phyloP scores from a whole-genome alignment of 495 filamentous ascomycete genomes.

The Penicillium pulvis region DNA sequence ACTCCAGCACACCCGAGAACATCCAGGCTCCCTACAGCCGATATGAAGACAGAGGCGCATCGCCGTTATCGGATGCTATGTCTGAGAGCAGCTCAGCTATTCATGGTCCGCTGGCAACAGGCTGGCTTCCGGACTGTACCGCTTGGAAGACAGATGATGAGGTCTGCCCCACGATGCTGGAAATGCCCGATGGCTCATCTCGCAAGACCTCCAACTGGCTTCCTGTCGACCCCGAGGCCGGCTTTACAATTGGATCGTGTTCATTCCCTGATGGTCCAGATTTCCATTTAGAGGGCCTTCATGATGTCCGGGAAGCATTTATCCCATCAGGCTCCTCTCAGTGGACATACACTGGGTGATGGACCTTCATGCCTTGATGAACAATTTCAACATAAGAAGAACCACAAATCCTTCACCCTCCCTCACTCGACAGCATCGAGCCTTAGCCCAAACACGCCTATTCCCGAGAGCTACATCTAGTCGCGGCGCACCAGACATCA shows the following conservation, averaged over 20 bases:
- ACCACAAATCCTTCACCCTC: background rate
- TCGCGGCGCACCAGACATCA: too few species aligned
- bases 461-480: too few species aligned
- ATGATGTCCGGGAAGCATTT: slow-evolving; percentile 13
- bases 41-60: slow-evolving; percentile 22
- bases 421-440: too few species aligned
- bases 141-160: slow-evolving; percentile 12
- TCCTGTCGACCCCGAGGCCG: slow-evolving; percentile 39
- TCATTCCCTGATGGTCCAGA: background rate
- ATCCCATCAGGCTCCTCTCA: slow-evolving; percentile 3
- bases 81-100: background rate
- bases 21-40: slow-evolving; percentile 15
- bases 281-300: slow-evolving; percentile 4
- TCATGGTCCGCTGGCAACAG: background rate
- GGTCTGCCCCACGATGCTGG: slow-evolving; percentile 30
- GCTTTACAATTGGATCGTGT: slow-evolving; percentile 33
- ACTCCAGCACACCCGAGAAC: slow-evolving; percentile 29
- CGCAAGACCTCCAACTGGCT: slow-evolving; percentile 42
- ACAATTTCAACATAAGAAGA: background rate
- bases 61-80: background rate
- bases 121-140: background rate
- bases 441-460: too few species aligned
- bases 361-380: background rate
- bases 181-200: slow-evolving; percentile 43
- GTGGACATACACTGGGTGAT: slow-evolving; percentile 10